Percentiles rank a stretch among this genome's conserved stretches.
These are phyloP conservation scores for Iris macrosiphon DNA, from an alignment of 106 monocot genomes.

Conservation along the genomic window DNA sequence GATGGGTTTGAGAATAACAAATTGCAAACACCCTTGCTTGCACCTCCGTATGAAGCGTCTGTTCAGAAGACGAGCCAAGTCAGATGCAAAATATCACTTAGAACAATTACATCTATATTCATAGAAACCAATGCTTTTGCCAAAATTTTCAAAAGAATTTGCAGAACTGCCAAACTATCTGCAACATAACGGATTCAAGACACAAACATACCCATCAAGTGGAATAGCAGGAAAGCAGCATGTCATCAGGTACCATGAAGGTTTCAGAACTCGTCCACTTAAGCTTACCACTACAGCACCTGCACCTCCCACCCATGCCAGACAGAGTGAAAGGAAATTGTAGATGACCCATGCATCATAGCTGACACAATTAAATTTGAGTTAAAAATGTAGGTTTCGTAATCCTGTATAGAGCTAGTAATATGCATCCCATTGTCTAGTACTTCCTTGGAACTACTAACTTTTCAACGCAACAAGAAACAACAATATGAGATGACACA, in stretches of 20 bases:
- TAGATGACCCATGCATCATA: conserved; percentile 99
- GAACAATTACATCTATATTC: not conserved
- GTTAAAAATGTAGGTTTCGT: too few species aligned
- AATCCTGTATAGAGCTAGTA: too few species aligned
- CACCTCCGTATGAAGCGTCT: conserved; percentile 96
- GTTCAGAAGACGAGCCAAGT: conserved; percentile 16
- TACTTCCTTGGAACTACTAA: too few species aligned
- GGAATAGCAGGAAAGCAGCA: conserved; percentile 91
- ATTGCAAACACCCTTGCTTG: conserved; percentile 91
- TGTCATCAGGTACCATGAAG: conserved; percentile 92
- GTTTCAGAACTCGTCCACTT: conserved; percentile 75
- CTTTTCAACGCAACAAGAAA: too few species aligned
- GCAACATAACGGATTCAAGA: too few species aligned
- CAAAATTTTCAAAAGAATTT: too few species aligned
- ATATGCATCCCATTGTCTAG: too few species aligned
- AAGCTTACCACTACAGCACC: conserved; percentile 90
- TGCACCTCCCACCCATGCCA: conserved; percentile 98
- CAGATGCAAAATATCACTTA: not conserved
- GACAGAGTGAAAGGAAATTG: conserved; percentile 94
- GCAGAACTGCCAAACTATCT: too few species aligned
- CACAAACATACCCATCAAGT: conserved; percentile 91
- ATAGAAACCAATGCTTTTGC: not conserved
- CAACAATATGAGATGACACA: too few species aligned
- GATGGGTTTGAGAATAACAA: conserved; percentile 95
- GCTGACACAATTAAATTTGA: conserved; percentile 65